Conservation (phyloP, 495 filamentous ascomycete genomes). For the Cercophora samala region DNA sequence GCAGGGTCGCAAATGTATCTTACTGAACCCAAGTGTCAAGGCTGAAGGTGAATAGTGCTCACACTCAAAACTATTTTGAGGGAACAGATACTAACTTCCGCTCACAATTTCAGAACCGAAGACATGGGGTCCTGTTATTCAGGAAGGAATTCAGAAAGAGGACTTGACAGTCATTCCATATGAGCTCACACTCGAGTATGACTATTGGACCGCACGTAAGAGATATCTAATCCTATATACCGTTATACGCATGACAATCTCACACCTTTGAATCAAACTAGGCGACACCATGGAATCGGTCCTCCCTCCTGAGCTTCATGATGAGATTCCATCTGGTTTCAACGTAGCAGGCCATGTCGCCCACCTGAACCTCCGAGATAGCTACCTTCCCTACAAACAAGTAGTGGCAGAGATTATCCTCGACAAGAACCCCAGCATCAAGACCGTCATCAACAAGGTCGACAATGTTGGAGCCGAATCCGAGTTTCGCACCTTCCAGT, state of each 20-base stretch:
- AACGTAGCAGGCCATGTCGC: slow-evolving; percentile 80
- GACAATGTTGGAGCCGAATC: slow-evolving; percentile 81
- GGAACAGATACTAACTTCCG: slow-evolving; percentile 9
- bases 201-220: slow-evolving; percentile 80
- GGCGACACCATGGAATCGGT: slow-evolving; percentile 80
- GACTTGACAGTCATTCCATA: slow-evolving; percentile 69
- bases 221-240: not conserved
- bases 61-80: not conserved
- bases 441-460: slow-evolving; percentile 93
- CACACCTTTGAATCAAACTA: slow-evolving; percentile 31
- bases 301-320: slow-evolving; percentile 59
- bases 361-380: slow-evolving; percentile 84
- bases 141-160: slow-evolving; percentile 61
- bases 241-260: not conserved
- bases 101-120: slow-evolving; percentile 55
- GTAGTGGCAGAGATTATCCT: slow-evolving; percentile 78
- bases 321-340: slow-evolving; percentile 83
- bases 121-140: slow-evolving; percentile 70
- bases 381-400: slow-evolving; percentile 75
- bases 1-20: slow-evolving; percentile 63
- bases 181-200: slow-evolving; percentile 71
- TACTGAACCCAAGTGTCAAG: slow-evolving; percentile 68
- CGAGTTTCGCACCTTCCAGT: slow-evolving; percentile 86
- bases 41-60: slow-evolving; percentile 53
- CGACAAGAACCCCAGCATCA: slow-evolving; percentile 76